phyloP scores from a whole-genome alignment of 2,329 filamentous ascomycete species.

The Tolypocladium guangdongense region DNA sequence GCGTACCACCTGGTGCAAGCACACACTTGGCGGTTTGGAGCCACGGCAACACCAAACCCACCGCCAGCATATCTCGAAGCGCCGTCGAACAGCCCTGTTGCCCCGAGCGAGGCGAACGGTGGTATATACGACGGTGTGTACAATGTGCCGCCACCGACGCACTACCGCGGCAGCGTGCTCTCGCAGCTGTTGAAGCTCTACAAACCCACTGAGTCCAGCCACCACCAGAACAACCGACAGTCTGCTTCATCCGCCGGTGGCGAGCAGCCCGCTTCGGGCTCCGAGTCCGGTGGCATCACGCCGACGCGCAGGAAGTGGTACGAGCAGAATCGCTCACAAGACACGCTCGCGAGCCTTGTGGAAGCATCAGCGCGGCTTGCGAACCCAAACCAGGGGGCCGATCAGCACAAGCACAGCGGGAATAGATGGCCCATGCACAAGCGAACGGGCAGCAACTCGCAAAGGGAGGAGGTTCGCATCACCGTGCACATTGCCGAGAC shows the following conservation, averaged over 20 bases:
- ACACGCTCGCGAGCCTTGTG: constrained; percentile 35
- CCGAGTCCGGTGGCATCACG: constrained; percentile 26
- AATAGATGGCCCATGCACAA: constrained; percentile 25
- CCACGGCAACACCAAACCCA: constrained; percentile 3
- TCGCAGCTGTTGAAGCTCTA: constrained; percentile 36
- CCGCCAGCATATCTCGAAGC: constrained; percentile 4
- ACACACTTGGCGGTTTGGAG: constrained; percentile 22
- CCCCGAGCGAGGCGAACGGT: constrained; percentile 24
- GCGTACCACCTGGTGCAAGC: constrained; percentile 31
- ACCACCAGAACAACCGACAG: constrained; percentile 11
- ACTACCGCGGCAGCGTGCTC: constrained; percentile 33
- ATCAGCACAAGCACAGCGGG: constrained; percentile 9
- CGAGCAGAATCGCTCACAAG: constrained; percentile 33
- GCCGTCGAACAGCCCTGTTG: constrained; percentile 5
- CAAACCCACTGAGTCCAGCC: constrained; percentile 22
- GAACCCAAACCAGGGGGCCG: constrained; percentile 8
- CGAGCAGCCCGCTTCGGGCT: constrained; percentile 19
- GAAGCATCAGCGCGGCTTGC: constrained; percentile 28
- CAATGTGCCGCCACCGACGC: constrained; percentile 26
- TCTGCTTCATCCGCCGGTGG: constrained; percentile 17
- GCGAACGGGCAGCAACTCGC: constrained; percentile 25
- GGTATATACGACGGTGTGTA: constrained; percentile 30
- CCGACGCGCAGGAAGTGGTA: constrained; percentile 37
- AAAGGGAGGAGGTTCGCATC: constrained; percentile 34
- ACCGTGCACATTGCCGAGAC: constrained; percentile 50